phyloP scores from a whole-genome alignment of 75 land plant genomes.

The Picea glauca region DNA sequence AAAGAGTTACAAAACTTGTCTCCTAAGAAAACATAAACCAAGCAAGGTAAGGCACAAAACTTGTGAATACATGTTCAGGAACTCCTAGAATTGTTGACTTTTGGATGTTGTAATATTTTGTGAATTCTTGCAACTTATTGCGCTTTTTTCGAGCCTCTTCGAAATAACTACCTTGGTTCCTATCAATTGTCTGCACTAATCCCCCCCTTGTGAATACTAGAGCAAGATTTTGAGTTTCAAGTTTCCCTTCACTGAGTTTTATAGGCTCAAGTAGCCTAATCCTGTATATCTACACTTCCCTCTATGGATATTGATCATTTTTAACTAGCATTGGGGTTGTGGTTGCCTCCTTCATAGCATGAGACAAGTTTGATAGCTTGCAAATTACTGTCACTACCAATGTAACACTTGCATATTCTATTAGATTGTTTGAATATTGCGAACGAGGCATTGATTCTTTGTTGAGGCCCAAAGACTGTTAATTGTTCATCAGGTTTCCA shows the following conservation, averaged over 20 bases:
- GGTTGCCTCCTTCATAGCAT: too few relatives aligned
- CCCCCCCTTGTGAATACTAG: not conserved
- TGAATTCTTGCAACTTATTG: slow-evolving; percentile 33
- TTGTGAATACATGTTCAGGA: slow-evolving; percentile 34
- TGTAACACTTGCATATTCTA: too few relatives aligned
- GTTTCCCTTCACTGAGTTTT: slow-evolving; percentile 10
- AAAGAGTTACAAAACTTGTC: slow-evolving; percentile 34
- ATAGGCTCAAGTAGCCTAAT: slow-evolving; percentile 32
- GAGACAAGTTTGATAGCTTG: not conserved
- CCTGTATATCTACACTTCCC: slow-evolving; percentile 42
- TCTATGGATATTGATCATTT: slow-evolving; percentile 15
- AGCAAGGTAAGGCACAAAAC: slow-evolving; percentile 29
- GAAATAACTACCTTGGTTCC: slow-evolving; percentile 24
- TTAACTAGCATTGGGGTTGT: slow-evolving; percentile 10
- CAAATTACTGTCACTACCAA: too few relatives aligned
- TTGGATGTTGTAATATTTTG: slow-evolving; percentile 12
- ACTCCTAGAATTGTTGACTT: slow-evolving; percentile 35
- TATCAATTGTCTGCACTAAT: slow-evolving; percentile 6
- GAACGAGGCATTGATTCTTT: too few relatives aligned
- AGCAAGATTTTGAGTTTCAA: not conserved
- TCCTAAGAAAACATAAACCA: slow-evolving; percentile 41
- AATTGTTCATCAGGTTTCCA: too few relatives aligned
- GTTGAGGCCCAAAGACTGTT: too few relatives aligned
- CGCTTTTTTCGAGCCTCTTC: slow-evolving; percentile 36
- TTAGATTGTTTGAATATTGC: too few relatives aligned